phyloP scores from a whole-genome alignment of 1,139 yeast genomes.

The Taphrina flavorubra region DNA sequence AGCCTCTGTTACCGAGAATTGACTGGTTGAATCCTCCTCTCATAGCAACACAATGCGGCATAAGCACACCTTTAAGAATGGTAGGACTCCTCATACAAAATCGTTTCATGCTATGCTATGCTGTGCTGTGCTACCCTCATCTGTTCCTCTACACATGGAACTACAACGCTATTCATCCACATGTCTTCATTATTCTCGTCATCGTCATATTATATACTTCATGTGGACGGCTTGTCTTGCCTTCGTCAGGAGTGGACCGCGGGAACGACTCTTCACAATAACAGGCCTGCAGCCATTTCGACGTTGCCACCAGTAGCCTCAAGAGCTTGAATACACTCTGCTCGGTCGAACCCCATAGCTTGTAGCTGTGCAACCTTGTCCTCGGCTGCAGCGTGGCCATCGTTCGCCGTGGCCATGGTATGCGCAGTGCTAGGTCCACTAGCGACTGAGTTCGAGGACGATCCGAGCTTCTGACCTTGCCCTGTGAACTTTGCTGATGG shows the following conservation, averaged over 20 bases:
- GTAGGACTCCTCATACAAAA: no score
- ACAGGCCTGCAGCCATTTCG: conserved; percentile 80
- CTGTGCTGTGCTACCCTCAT: neutral
- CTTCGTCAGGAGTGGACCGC: no score
- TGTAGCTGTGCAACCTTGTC: conserved; percentile 62
- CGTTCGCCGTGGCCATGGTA: conserved; percentile 48
- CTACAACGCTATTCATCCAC: neutral
- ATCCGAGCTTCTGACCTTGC: conserved; percentile 41
- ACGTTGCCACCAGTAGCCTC: conserved; percentile 73
- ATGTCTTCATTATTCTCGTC: no score
- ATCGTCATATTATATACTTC: no score
- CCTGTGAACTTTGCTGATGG: conserved; percentile 27
- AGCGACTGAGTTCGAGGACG: conserved; percentile 13
- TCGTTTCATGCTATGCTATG: conserved; percentile 1
- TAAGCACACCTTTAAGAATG: no score
- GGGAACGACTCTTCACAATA: conserved; percentile 54
- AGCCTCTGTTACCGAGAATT: no score
- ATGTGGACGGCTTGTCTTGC: no score
- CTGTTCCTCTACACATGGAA: no score
- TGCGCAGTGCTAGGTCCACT: conserved; percentile 41
- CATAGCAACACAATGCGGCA: no score
- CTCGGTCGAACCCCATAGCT: conserved; percentile 71
- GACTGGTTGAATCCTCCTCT: no score
- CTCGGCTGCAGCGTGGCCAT: conserved; percentile 50
- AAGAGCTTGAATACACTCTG: conserved; percentile 70